Conservation (phyloP, 2,329 filamentous ascomycete species). For the Echinosphaeria canescens region DNA sequence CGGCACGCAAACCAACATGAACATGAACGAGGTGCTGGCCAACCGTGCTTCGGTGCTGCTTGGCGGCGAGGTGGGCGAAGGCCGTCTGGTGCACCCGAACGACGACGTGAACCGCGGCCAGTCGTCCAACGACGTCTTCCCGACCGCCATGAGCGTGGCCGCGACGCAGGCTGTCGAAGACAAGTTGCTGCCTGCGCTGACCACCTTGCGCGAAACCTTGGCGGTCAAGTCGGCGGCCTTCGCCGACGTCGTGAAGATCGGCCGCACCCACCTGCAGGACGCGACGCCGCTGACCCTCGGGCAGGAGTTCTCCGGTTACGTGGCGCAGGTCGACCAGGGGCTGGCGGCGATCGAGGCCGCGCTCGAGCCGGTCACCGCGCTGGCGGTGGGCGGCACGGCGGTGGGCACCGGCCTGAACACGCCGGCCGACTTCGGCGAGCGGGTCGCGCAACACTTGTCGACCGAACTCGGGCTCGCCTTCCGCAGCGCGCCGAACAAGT, state of each 20-base stretch:
- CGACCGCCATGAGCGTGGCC: slow-evolving; percentile 98
- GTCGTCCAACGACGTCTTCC: slow-evolving; percentile 98
- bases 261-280: slow-evolving; percentile 91
- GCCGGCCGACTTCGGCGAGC: slow-evolving; percentile 87
- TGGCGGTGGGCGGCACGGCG: slow-evolving; percentile 90
- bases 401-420: slow-evolving; percentile 97
- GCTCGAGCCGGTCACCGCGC: slow-evolving; percentile 64
- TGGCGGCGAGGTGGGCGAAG: slow-evolving; percentile 80
- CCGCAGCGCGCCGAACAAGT: slow-evolving; percentile 96
- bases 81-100: slow-evolving; percentile 98
- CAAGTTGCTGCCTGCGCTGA: slow-evolving; percentile 63
- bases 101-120: slow-evolving; percentile 99
- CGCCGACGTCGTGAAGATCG: slow-evolving; percentile 93
- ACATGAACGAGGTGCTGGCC: slow-evolving; percentile 98
- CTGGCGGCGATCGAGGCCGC: slow-evolving; percentile 69
- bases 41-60: slow-evolving; percentile 98
- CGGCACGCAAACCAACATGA: slow-evolving; percentile 99
- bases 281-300: slow-evolving; percentile 88
- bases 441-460: slow-evolving; percentile 72
- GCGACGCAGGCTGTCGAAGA: slow-evolving; percentile 85
- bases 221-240: slow-evolving; percentile 81
- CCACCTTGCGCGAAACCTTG: slow-evolving; percentile 62
- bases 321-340: slow-evolving; percentile 80
- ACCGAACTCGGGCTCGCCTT: slow-evolving; percentile 89
- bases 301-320: slow-evolving; percentile 96